Percentiles rank a stretch among this genome's conserved stretches.
Conservation (phyloP, 331 rosid genomes). For the Quercus phellos region DNA sequence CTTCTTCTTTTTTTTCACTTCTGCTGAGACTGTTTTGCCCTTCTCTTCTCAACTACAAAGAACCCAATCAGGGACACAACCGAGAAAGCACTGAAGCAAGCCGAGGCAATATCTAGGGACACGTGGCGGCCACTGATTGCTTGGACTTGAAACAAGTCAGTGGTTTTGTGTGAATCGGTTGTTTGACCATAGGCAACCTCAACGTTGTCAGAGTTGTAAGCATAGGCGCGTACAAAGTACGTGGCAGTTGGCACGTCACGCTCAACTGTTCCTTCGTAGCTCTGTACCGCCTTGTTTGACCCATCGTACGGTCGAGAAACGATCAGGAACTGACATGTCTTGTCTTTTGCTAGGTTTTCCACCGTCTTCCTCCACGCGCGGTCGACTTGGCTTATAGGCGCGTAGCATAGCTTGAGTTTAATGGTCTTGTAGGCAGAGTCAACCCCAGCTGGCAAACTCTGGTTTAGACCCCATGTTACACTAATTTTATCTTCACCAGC, state of each 20-base stretch:
- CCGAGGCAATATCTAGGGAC: constrained; percentile 39
- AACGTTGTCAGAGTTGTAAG: constrained; percentile 30
- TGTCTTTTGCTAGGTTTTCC: constrained; percentile 59
- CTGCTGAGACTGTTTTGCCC: constrained; percentile 13
- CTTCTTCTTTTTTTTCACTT: neutral
- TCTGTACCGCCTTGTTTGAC: constrained; percentile 39
- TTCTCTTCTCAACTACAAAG: constrained; percentile 39
- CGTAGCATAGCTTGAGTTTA: constrained; percentile 67
- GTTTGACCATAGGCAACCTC: constrained; percentile 71
- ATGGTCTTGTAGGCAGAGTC: constrained; percentile 64
- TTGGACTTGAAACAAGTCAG: constrained; percentile 30
- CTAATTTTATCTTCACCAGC: constrained; percentile 61
- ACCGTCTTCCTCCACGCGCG: constrained; percentile 88
- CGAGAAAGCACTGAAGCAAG: constrained; percentile 54
- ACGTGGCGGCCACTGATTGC: constrained; percentile 45
- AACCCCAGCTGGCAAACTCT: constrained; percentile 38
- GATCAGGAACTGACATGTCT: constrained; percentile 62
- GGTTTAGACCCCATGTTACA: constrained; percentile 62
- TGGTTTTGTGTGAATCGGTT: constrained; percentile 30
- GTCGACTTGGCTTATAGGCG: constrained; percentile 72
- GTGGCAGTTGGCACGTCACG: constrained; percentile 59
- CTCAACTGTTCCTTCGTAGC: constrained; percentile 39
- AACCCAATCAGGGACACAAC: constrained; percentile 39
- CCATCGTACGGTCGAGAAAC: constrained; percentile 46
- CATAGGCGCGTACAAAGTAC: constrained; percentile 88